phyloP scores from a whole-genome alignment of 257 asterid species.

The Gentiana dahurica region DNA sequence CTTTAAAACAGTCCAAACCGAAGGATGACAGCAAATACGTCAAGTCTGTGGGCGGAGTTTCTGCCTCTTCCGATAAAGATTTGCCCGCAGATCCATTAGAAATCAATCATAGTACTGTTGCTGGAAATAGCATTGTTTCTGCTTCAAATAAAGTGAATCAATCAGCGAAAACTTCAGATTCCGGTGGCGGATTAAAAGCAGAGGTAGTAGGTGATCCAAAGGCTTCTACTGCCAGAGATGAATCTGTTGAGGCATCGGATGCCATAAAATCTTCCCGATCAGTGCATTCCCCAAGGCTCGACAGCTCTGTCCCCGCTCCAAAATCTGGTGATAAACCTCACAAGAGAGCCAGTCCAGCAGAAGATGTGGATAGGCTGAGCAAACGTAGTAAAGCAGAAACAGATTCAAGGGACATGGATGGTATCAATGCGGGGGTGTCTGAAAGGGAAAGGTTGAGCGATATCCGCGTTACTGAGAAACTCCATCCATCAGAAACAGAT shows the following conservation, averaged over 20 bases:
- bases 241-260: slow-evolving; percentile 46
- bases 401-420: slow-evolving; percentile 62
- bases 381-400: slow-evolving; percentile 84
- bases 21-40: slow-evolving; percentile 71
- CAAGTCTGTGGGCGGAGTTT: slow-evolving; percentile 42
- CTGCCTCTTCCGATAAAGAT: slow-evolving; percentile 31
- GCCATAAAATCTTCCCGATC: slow-evolving; percentile 45
- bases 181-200: slow-evolving; percentile 36
- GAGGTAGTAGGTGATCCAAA: slow-evolving; percentile 52
- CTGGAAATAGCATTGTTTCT: slow-evolving; percentile 41
- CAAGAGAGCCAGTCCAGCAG: slow-evolving; percentile 78
- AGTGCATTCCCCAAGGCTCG: slow-evolving; percentile 76
- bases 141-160: slow-evolving; percentile 41
- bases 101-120: slow-evolving; percentile 22
- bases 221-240: slow-evolving; percentile 52
- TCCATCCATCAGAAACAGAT: slow-evolving; percentile 36
- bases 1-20: slow-evolving; percentile 63
- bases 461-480: slow-evolving; percentile 43
- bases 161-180: slow-evolving; percentile 43
- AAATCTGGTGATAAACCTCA: slow-evolving; percentile 63
- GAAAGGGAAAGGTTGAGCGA: slow-evolving; percentile 71
- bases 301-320: slow-evolving; percentile 28
- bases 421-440: slow-evolving; percentile 44
- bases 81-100: slow-evolving; percentile 19
- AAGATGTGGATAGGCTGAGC: slow-evolving; percentile 67